These are phyloP conservation scores for Vigna trinervia DNA, from an alignment of 306 rosid species.

Conservation along the genomic window DNA sequence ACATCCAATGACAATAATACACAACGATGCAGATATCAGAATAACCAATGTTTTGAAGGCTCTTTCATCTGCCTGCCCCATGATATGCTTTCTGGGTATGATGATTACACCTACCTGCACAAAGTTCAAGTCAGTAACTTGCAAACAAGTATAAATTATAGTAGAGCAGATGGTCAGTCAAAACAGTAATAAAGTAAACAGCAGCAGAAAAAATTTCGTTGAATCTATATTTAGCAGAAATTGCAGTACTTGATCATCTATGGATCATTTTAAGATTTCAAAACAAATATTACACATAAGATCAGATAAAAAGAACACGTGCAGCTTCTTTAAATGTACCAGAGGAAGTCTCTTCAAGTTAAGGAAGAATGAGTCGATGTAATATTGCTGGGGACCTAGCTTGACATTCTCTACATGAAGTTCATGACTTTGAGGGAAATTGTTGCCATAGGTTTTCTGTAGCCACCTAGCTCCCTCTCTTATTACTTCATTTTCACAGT, in stretches of 20 bases:
- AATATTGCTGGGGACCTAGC: constrained; percentile 75
- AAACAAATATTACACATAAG: neutral
- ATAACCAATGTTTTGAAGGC: constrained; percentile 91
- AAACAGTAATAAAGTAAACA: neutral
- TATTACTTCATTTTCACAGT: constrained; percentile 70
- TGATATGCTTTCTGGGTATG: constrained; percentile 87
- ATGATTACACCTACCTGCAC: constrained; percentile 96
- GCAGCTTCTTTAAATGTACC: constrained; percentile 56
- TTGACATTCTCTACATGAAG: constrained; percentile 77
- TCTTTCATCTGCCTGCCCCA: constrained; percentile 96
- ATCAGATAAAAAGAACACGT: constrained; percentile 27
- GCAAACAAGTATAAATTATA: neutral
- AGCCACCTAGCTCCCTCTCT: constrained; percentile 80
- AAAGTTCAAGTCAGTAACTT: constrained; percentile 39
- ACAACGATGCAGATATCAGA: constrained; percentile 88
- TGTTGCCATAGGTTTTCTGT: constrained; percentile 63
- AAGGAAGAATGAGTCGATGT: constrained; percentile 90
- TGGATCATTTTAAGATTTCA: neutral
- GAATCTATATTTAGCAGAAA: neutral
- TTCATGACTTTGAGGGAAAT: constrained; percentile 75
- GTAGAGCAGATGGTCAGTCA: neutral
- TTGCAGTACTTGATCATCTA: neutral
- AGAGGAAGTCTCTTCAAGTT: constrained; percentile 91
- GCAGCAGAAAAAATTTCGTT: neutral
- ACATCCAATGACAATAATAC: constrained; percentile 91